Evolutionary conservation across 2,329 filamentous ascomycete genomes (phyloP), one percentile per base, ranked within the genome.

Genomic region (Penicillium sp.): DNA sequence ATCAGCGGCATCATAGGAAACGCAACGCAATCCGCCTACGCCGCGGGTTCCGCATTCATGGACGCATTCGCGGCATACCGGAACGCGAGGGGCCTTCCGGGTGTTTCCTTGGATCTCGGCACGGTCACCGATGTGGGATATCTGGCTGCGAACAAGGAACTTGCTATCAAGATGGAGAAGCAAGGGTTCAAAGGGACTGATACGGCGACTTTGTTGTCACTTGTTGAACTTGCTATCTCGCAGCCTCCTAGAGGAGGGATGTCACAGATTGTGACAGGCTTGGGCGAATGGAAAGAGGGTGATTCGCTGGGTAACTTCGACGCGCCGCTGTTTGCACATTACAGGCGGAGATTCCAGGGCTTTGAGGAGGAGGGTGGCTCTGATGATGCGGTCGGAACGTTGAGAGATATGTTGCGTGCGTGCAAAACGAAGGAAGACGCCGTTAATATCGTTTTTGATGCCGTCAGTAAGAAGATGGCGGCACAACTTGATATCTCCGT

Each of bases 1-100:
- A 60, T 69, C 3, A 69, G 71, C 44, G 70, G 71, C 2, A 56
- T 78, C 6, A 61, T 77, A 3, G 78, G 78, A 4, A 77, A 78
- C 41, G 56, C 71, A 2, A 73, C 74, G 3, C 67, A 81, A 50
- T 68, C 76, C 11, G 75, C 71, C 46, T 76, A 76, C 51, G 66
- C 66, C 7, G 68, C 72, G 2, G 73, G 62, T 7, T 67, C 66
- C 42, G 62, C 65, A 11, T 76, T 67, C 61, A 63, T 71, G 46
- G 71, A 72, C 40, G 56, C 59, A 1, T 61, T 73, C 13, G 67
- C 68, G 3, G 53, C 52, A 6, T 64, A 69, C 44, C 61, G 70
- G 5, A 56, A 50, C 6, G 35, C 36, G 0, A 45, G 63, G 6
- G 68, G 68, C 2, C 56, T 67, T 2, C 54, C 58, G 4, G 63